Evolutionary conservation across 1,284 basidiomycete species (phyloP), one percentile per base, ranked within the genome.

Genomic region (Sanghuangporus sanghuang): DNA sequence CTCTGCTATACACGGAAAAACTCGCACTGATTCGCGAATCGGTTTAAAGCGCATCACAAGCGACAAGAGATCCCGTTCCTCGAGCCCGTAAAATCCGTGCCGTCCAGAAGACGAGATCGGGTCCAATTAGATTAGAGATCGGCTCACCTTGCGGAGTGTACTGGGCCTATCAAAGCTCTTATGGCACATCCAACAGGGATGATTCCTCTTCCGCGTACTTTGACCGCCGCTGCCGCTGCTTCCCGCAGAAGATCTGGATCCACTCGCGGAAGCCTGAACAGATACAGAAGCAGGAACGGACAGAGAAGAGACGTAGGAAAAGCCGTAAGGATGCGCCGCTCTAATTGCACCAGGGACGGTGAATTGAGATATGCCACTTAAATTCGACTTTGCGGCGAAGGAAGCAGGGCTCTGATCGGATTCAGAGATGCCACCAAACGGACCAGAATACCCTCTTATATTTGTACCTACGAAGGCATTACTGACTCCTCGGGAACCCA

Each of bases 111-210:
- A 57, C 39, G 63, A 38, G 16, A 9, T 40, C 49, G 46, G 50
- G 18, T 35, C 36, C 18, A 27, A 44, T 52, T 49, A 53, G 44
- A 46, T 6, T 12, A 44, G 42, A 55, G 48, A 62, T 18, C n/a
- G 16, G 48, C 49, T 46, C 27, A 68, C 67, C 65, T 66, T 68
- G 46, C 63, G 62, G 16, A 68, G 57, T 18, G 64, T 66, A 63
- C 57, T 68, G 66, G 66, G 66, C 73, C 89, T 81, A 77, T 91
- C 89, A 69, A 91, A 91, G 62, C 85, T 84, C 76, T 90, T 91
- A 76, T 90, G 85, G 76, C 89, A 91, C 88, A 91, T 90, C 73
- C 84, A 83, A 68, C 89, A 91, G 18, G 76, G 81, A 72, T 91
- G 87, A 73, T 84, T 85, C 79, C 85, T 86, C 79, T 87, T 64